Evolutionary conservation across 495 filamentous ascomycete species (phyloP).

Genomic region (Hypoxylon subgilvum): DNA sequence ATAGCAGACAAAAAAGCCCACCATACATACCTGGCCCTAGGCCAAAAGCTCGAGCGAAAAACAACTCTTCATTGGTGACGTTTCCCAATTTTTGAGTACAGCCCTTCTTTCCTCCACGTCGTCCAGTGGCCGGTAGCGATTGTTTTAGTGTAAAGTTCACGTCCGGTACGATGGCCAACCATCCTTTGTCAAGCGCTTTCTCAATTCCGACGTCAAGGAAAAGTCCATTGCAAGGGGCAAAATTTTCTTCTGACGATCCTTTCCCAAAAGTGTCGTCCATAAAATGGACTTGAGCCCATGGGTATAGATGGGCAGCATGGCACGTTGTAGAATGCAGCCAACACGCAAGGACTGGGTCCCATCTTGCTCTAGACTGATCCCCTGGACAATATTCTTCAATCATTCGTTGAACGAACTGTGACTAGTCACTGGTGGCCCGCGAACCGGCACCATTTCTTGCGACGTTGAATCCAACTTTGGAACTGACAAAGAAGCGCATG

Average conservation of each 20-base stretch:
- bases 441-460: no score
- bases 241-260: background rate
- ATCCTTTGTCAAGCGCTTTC: background rate
- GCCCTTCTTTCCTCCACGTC: no score
- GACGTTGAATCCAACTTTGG: no score
- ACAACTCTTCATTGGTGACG: slow-evolving; percentile 7
- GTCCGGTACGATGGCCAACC: background rate
- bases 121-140: no score
- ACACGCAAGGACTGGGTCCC: no score
- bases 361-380: no score
- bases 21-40: slow-evolving; percentile 7
- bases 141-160: background rate
- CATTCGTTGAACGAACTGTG: no score
- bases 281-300: background rate
- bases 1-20: slow-evolving; percentile 4
- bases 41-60: slow-evolving; percentile 1
- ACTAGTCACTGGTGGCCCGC: no score
- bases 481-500: no score
- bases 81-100: no score
- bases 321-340: no score
- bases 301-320: slow-evolving; percentile 2
- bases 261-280: background rate
- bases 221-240: background rate
- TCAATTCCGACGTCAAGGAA: background rate
- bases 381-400: no score